Conservation (phyloP, 805 yeast species). For the Wickerhamiella allomyrinae region DNA sequence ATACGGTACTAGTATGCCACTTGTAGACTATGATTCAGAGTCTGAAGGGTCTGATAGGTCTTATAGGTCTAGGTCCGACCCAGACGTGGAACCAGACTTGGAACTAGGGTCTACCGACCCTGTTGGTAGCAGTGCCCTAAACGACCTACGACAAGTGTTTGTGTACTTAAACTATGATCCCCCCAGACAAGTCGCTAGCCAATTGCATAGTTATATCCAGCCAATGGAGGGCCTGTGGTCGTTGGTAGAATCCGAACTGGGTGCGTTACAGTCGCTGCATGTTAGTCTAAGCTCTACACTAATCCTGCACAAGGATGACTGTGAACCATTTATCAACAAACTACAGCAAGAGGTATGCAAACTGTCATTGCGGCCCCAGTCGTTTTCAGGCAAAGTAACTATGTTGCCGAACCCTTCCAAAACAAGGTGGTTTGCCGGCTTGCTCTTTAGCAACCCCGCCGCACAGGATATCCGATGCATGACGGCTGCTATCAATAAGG, state of each 20-base stretch:
- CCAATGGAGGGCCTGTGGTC: not conserved
- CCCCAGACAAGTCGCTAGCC: not conserved
- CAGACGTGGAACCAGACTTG: no score
- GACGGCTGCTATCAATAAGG: not conserved
- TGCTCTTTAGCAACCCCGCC: not conserved
- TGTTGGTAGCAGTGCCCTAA: no score
- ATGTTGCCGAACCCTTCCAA: not conserved
- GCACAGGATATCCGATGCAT: not conserved
- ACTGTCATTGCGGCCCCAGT: not conserved
- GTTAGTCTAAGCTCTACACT: conserved; percentile 19
- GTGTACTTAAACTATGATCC: not conserved
- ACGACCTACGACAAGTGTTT: no score
- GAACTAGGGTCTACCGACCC: no score
- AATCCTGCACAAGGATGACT: conserved; percentile 13
- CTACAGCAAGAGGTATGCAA: not conserved
- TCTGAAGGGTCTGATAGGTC: no score
- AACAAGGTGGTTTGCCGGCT: not conserved
- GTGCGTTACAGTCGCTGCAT: conserved; percentile 17
- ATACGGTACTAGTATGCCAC: no score
- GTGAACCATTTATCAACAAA: conserved; percentile 5
- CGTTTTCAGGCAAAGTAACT: not conserved
- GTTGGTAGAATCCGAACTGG: conserved; percentile 8
- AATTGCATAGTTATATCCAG: not conserved
- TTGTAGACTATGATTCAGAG: not conserved
- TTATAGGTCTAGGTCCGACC: no score